These are phyloP conservation scores for Camptophora hylomeconis DNA, from an alignment of 2,329 filamentous ascomycete species.

Conservation along the genomic window DNA sequence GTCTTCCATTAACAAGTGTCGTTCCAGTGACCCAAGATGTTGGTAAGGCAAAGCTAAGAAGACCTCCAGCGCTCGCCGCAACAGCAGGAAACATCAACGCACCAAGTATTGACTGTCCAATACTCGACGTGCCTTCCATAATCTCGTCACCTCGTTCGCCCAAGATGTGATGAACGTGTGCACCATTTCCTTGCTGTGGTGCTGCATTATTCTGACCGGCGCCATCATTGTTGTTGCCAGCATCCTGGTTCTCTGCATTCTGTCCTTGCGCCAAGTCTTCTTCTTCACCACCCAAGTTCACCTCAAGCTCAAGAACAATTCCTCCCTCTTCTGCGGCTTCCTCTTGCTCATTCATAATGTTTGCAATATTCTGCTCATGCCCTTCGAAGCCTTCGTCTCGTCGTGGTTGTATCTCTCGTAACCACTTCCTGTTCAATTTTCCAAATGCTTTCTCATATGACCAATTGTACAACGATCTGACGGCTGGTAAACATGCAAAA, in stretches of 20 bases:
- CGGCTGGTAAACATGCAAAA: conserved; percentile 52
- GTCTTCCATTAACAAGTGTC: conserved; percentile 30
- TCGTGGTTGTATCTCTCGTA: conserved; percentile 49
- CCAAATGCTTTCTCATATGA: conserved; percentile 49
- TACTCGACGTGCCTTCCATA: conserved; percentile 38
- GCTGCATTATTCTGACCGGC: conserved; percentile 18
- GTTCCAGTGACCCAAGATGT: conserved; percentile 47
- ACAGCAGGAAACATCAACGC: conserved; percentile 71
- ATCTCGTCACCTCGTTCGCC: conserved; percentile 32
- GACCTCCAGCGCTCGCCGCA: conserved; percentile 63
- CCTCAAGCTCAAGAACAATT: conserved; percentile 36
- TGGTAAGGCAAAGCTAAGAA: conserved; percentile 58
- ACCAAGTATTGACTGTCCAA: conserved; percentile 50
- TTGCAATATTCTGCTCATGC: conserved; percentile 19
- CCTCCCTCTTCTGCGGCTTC: conserved; percentile 25
- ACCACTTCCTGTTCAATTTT: conserved; percentile 45
- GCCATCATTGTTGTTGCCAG: conserved; percentile 2
- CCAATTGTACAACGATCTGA: conserved; percentile 50
- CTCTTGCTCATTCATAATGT: conserved; percentile 25
- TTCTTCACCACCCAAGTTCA: conserved; percentile 36
- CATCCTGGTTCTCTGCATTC: conserved; percentile 21
- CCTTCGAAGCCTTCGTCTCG: conserved; percentile 23
- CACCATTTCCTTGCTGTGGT: conserved; percentile 16
- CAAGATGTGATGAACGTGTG: conserved; percentile 20
- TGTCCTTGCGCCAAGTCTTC: conserved; percentile 26